Conservation (phyloP, 2,329 filamentous ascomycete genomes). For the Scedosporium apiospermum region DNA sequence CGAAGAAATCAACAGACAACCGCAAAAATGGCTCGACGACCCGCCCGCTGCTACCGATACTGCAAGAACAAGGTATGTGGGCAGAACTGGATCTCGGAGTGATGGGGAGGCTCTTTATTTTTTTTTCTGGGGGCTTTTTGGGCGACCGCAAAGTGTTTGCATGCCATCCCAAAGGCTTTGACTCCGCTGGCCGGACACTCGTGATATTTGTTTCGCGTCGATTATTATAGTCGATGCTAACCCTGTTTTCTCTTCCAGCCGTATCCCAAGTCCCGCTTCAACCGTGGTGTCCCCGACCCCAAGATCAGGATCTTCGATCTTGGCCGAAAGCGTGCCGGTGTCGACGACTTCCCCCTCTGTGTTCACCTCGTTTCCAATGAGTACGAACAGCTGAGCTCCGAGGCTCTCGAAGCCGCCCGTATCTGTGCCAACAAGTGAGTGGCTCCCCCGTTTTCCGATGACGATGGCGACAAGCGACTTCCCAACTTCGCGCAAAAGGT, state of each 20-base stretch:
- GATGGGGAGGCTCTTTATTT: constrained; percentile 9
- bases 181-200: not conserved
- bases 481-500: not conserved
- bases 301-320: constrained; percentile 98
- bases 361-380: constrained; percentile 99
- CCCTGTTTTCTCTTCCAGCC: constrained; percentile 42
- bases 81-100: constrained; percentile 3
- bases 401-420: constrained; percentile 98
- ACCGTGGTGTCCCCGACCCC: constrained; percentile 89
- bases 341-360: constrained; percentile 99
- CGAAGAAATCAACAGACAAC: constrained; percentile 37
- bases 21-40: constrained; percentile 97
- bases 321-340: constrained; percentile 94
- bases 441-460: not conserved
- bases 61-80: constrained; percentile 99
- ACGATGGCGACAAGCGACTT: not conserved
- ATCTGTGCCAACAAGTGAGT: constrained; percentile 95
- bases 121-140: constrained; percentile 6
- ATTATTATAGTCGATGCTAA: constrained; percentile 7
- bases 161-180: not conserved
- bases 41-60: constrained; percentile 99
- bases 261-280: constrained; percentile 99
- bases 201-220: not conserved
- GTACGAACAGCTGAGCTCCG: constrained; percentile 99
- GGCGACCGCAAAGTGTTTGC: not conserved